Percentiles rank a stretch among this genome's conserved stretches.
Conservation (phyloP, 192 early-diverging fungal species). For the Pilaira anomala region DNA sequence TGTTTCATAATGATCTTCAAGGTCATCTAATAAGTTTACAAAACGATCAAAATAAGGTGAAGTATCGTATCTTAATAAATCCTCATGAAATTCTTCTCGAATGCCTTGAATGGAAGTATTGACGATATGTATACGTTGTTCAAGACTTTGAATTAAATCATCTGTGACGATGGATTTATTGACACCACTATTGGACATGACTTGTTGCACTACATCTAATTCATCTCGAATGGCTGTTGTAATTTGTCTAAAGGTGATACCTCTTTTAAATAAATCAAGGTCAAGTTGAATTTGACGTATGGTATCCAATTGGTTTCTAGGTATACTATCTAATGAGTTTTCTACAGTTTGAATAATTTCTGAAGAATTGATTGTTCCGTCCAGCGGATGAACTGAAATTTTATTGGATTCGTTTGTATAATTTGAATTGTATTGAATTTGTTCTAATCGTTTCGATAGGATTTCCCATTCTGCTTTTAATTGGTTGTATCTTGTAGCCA, state of each 20-base stretch:
- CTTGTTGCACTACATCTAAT: conserved; percentile 25
- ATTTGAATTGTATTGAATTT: background rate
- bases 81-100: conserved; percentile 13
- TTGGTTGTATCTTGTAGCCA: conserved; percentile 8
- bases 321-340: background rate
- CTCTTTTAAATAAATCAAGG: conserved; percentile 15
- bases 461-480: conserved; percentile 11
- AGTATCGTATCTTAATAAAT: background rate
- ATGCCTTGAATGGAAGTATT: conserved; percentile 18
- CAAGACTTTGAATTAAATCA: conserved; percentile 19
- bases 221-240: conserved; percentile 20
- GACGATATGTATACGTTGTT: conserved; percentile 23
- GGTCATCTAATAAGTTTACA: background rate
- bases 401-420: background rate
- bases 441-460: background rate
- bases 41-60: conserved; percentile 6
- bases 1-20: conserved; percentile 16
- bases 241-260: conserved; percentile 15
- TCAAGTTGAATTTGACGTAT: conserved; percentile 5
- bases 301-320: background rate
- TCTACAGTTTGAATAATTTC: background rate
- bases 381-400: conserved; percentile 11
- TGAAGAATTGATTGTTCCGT: conserved; percentile 8
- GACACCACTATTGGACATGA: conserved; percentile 23
- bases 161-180: conserved; percentile 11